These are phyloP conservation scores for Candida ficus DNA, from an alignment of 805 yeast genomes.

Conservation along the genomic window DNA sequence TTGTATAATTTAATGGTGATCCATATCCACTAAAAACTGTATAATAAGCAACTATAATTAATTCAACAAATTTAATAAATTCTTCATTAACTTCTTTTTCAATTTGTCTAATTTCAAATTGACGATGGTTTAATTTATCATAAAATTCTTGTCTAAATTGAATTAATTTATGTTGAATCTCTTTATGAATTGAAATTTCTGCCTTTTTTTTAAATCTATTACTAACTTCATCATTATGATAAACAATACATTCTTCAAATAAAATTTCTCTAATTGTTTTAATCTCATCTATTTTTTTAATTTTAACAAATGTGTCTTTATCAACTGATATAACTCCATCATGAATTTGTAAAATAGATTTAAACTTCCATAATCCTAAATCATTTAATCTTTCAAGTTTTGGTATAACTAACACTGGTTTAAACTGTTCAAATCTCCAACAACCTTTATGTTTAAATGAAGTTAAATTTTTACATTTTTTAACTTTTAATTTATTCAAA, in stretches of 20 bases:
- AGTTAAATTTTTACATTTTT: too few relatives aligned
- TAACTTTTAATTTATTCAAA: too few relatives aligned
- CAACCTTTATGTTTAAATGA: conserved; percentile 1
- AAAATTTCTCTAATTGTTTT: not conserved
- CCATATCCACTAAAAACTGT: not conserved
- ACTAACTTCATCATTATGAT: not conserved
- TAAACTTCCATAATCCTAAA: conserved; percentile 3
- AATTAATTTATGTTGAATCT: not conserved
- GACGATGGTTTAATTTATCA: not conserved
- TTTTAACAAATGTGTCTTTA: not conserved
- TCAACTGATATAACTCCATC: conserved; percentile 1
- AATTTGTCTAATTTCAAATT: not conserved
- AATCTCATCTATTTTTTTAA: not conserved
- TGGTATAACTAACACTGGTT: conserved; percentile 5
- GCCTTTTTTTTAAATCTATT: not conserved
- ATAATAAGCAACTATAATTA: not conserved
- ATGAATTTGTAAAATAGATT: not conserved
- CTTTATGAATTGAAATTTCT: not conserved
- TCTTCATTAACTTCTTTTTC: not conserved
- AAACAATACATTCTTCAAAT: not conserved
- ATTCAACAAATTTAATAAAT: not conserved
- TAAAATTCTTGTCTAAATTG: conserved; percentile 1
- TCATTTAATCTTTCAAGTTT: not conserved
- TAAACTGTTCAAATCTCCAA: conserved; percentile 6
- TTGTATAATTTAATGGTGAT: conserved; percentile 3